Evolutionary conservation across 148 eudicot genomes (phyloP).

Genomic region (Camellia japonica): DNA sequence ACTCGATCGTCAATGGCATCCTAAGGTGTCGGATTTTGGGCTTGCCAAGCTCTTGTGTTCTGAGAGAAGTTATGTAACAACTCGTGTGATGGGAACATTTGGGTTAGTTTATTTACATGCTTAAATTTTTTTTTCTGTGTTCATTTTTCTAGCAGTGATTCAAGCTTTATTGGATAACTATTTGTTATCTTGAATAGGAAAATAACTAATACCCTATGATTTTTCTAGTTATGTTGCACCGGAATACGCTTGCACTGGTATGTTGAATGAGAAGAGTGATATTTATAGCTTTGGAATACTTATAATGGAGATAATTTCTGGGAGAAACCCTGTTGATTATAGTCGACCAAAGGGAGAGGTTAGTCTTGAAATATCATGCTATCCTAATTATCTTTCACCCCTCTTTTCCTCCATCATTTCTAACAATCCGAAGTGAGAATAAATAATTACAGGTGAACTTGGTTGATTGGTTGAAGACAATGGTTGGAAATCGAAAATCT

Average conservation of each 20-base stretch:
- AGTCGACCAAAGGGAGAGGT: conserved; percentile 84
- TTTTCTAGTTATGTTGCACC: conserved; percentile 75
- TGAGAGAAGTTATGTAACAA: conserved; percentile 77
- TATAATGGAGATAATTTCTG: conserved; percentile 78
- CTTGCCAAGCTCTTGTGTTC: conserved; percentile 87
- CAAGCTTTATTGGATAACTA: neutral
- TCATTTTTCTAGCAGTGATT: neutral
- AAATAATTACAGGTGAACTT: conserved; percentile 56
- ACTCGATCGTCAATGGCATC: conserved; percentile 70
- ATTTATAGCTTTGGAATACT: conserved; percentile 80
- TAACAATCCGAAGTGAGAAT: neutral
- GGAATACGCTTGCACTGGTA: conserved; percentile 88
- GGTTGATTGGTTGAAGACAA: conserved; percentile 77
- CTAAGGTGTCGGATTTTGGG: conserved; percentile 89
- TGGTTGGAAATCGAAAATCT: conserved; percentile 76
- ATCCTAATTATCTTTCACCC: neutral
- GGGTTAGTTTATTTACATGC: conserved; percentile 48
- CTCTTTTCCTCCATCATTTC: neutral
- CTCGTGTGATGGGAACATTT: conserved; percentile 96
- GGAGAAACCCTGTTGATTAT: conserved; percentile 81
- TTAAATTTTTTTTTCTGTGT: neutral
- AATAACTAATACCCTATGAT: neutral
- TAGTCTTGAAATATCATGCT: neutral
- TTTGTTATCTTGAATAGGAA: neutral
- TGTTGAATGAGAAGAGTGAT: conserved; percentile 84